Evolutionary conservation across 164 flowering plant genomes (phyloP), one percentile per base, ranked within the genome.

Genomic region (Sedum album): DNA sequence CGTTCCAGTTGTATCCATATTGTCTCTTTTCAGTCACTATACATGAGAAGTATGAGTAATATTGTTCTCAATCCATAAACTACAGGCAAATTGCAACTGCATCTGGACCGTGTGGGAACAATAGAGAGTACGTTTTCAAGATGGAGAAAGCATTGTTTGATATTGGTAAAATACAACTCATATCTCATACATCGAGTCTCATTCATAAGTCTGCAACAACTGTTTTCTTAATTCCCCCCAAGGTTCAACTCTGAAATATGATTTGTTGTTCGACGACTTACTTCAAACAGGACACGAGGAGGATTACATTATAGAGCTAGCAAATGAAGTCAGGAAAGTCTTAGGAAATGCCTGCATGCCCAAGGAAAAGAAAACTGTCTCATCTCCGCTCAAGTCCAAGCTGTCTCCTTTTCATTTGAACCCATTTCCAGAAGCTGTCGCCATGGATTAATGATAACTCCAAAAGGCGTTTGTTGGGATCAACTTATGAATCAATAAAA

Each of bases 11-110:
- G 14, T 53, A 57, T 2, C 33, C 33, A 15, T 11, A 2, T 57
- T 6, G 5, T 57, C 17, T 57, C 11, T 57, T 28, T 11, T 1
- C 62, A 13, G 62, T 57, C 33, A 26, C 62, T 28, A 28, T 57
- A 4, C 62, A 26, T 57, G 33, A 21, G 15, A 31, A 46, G 26
- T 46, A 17, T 55, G 36, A 26, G 17, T n/a, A 66, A 66, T 14
- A 14, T 66, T 18, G 17, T 39, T 25, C 31, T 13, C 10, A 44
- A 11, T 44, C 73, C 11, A 1, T 11, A 0, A 23, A 14, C 15
- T 74, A n/a, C 82, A 89, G 91, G 60, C 98, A 94, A 87, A 94
- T 94, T 63, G 96, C 98, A 46, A 88, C 90, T 48, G 98, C 97
- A 26, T 23, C 60, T 76, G 98, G 98, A 9, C 98, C 98, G 0